Evolutionary conservation across 108 stramenopile species (phyloP).

Genomic region (Nitzschia sp.): DNA sequence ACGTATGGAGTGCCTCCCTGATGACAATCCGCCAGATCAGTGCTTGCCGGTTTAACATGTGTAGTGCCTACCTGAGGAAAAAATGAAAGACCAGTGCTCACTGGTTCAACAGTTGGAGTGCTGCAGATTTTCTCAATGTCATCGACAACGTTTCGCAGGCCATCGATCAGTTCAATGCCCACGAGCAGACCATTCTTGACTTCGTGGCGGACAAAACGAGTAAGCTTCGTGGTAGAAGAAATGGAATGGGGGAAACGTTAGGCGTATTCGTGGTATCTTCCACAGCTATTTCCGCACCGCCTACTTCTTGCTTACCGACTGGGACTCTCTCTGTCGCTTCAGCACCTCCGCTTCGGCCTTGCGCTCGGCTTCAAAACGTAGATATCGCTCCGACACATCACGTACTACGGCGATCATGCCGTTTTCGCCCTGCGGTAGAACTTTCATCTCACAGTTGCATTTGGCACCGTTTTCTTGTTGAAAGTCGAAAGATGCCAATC

Average conservation of each 20-base stretch:
- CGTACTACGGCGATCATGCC: slow-evolving; percentile 54
- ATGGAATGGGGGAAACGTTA: too few relatives aligned
- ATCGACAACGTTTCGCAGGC: slow-evolving; percentile 24
- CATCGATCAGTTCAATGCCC: slow-evolving; percentile 64
- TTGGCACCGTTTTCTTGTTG: neutral
- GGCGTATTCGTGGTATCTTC: too few relatives aligned
- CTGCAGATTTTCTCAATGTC: neutral
- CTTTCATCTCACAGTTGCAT: slow-evolving; percentile 10
- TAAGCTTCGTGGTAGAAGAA: too few relatives aligned
- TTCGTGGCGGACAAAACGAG: slow-evolving; percentile 73
- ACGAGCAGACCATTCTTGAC: slow-evolving; percentile 76
- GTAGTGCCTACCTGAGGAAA: too few relatives aligned
- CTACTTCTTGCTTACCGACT: slow-evolving; percentile 22
- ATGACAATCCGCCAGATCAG: slow-evolving; percentile 1
- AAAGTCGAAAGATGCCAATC: neutral
- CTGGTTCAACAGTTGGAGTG: too few relatives aligned
- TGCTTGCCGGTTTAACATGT: too few relatives aligned
- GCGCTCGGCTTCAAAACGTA: slow-evolving; percentile 50
- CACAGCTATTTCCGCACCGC: neutral
- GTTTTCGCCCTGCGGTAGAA: slow-evolving; percentile 8
- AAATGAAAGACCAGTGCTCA: too few relatives aligned
- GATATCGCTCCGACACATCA: slow-evolving; percentile 70
- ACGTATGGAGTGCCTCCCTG: too few relatives aligned
- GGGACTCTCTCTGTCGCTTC: slow-evolving; percentile 38
- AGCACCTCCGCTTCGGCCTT: slow-evolving; percentile 17